Base-by-base conservation (phyloP, 768 basidiomycete species). In the Psilocybe cubensis region DNA sequence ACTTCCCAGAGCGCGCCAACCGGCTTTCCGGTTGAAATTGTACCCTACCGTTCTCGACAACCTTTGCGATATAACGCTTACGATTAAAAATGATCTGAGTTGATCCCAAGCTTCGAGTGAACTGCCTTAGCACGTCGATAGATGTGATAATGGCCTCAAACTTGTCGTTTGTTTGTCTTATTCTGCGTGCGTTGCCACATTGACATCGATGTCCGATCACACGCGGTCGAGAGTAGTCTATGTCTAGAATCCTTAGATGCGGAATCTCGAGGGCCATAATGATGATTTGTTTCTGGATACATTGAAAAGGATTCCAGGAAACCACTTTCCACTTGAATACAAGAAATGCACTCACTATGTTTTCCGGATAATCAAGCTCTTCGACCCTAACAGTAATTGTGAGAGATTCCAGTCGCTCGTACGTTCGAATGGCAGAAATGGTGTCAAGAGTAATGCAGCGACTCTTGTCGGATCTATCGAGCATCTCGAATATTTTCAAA, bases 131-230 rank as follows among this genome's bases (percentile, higher is more conserved):
- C 5, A 48, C 25, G 17, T 48, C 46, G 11, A 48, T 6, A 4
- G 46, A 48, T 10, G 9, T 10, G 46, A 48, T 29, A 7, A 48
- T 29, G 12, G 12, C 8, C n/a, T 48, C 46, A 6, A 48, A 48
- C 18, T 20, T 29, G 3, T 20, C 20, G 46, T 48, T 48, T n/a
- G 5, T 29, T 4, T n/a, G 28, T 7, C 25, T 48, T 27, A 25
- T 18, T 2, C 9, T 12, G 20, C 28, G 27, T 48, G 28, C 14
- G 17, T 48, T 48, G n/a, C 21, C 27, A n/a, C 46, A 48, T 12
- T 18, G 28, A 18, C 46, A 48, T 48, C 46, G 46, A 48, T 48
- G 46, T 17, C 46, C 46, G n/a, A 48, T 28, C 46, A 25, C 31
- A 7, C 17, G 46, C 2, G 46, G 17, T 14, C 46, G 46, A 7